Evolutionary conservation across 169 alveolate genomes (phyloP), one percentile per base, ranked within the genome.

Genomic region (Plasmodium chabaudi): DNA sequence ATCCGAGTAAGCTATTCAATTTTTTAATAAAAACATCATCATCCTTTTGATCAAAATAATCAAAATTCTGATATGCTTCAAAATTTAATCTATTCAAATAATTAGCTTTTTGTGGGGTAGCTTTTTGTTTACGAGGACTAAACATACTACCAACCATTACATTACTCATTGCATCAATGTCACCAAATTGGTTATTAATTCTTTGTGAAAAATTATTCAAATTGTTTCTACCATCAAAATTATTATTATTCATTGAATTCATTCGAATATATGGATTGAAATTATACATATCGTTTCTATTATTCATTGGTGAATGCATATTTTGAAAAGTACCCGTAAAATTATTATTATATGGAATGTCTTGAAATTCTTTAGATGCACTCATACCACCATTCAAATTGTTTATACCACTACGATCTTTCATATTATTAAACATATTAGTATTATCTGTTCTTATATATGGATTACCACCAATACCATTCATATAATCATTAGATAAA

Each of bases 51-150:
- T 82, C 84, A 59, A 82, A 82, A 67, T 82, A 82, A 67, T 82
- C 90, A 82, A 82, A 82, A 67, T 82, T 82, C n/a, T 82, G 90
- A 49, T 82, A 82, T 2, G 90, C 56, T 27, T 82, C 90, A 82
- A 53, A 82, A 47, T 82, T 82, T 82, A 82, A 61, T 15, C 51
- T 27, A 55, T 71, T 71, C 53, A 34, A 34, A 46, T 67, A 82
- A 23, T 55, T 82, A 82, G 42, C 53, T 71, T 82, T 82, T 61
- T 67, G 67, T 7, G 90, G 34, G 59, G 57, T 9, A 25, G 65
- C 65, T 19, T 47, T 82, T 59, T 82, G 67, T 47, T 82, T 82
- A n/a, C 42, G 68, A 12, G 82, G 82, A 5, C 84, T 82, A 55
- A 82, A 82, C 59, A 82, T 82, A 71, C 90, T 82, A 4, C 90